Conservation (phyloP, 2,329 filamentous ascomycete genomes). For the Escovopsis sp. region DNA sequence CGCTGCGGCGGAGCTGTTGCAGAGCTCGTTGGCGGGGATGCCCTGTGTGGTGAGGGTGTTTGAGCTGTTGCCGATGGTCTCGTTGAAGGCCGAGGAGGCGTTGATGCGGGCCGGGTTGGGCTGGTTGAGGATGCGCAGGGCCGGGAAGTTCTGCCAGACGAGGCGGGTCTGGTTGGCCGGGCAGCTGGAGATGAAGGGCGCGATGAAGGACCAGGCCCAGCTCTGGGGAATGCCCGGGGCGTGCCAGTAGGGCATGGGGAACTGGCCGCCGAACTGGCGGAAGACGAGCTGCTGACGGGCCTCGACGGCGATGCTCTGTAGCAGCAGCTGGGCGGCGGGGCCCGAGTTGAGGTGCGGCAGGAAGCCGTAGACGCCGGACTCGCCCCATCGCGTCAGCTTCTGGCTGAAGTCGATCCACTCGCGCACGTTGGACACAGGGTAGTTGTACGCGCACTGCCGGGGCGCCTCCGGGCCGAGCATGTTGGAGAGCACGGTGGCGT, state of each 20-base stretch:
- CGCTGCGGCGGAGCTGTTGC: constrained; percentile 43
- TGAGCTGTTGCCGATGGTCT: constrained; percentile 46
- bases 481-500: constrained; percentile 63
- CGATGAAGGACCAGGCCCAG: constrained; percentile 71
- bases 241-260: constrained; percentile 75
- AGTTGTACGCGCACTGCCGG: constrained; percentile 66
- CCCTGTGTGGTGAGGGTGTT: constrained; percentile 38
- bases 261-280: constrained; percentile 65
- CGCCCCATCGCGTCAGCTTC: constrained; percentile 70
- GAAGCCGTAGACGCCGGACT: constrained; percentile 70
- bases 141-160: constrained; percentile 74
- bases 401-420: constrained; percentile 77
- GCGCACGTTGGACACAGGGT: constrained; percentile 57
- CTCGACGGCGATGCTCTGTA: constrained; percentile 65
- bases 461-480: constrained; percentile 60
- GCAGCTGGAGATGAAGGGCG: constrained; percentile 68
- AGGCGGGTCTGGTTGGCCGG: constrained; percentile 59
- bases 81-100: constrained; percentile 44
- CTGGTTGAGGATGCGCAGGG: constrained; percentile 57
- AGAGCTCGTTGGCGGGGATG: constrained; percentile 31
- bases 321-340: constrained; percentile 55
- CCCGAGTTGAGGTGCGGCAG: constrained; percentile 63
- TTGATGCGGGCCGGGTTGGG: constrained; percentile 58
- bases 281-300: constrained; percentile 75
- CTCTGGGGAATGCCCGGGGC: constrained; percentile 66